Conservation (phyloP, 2,329 filamentous ascomycete species). For the Leptographium wingfieldii region DNA sequence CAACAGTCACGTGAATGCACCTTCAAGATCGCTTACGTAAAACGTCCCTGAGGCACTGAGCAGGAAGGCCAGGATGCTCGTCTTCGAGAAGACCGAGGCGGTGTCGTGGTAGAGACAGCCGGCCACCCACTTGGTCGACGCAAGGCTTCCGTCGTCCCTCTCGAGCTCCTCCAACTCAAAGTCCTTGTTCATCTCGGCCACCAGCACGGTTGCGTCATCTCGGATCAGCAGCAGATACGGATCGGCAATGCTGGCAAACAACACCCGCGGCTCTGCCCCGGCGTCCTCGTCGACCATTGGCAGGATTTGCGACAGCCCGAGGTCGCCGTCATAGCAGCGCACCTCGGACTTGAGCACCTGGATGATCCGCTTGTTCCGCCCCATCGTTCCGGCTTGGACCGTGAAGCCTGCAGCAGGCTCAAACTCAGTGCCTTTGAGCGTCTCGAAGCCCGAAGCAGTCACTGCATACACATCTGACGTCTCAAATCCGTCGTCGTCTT, state of each 20-base stretch:
- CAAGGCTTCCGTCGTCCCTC: constrained; percentile 42
- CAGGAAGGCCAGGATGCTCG: constrained; percentile 59
- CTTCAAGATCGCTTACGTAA: constrained; percentile 40
- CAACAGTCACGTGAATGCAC: neutral
- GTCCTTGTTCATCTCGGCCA: constrained; percentile 67
- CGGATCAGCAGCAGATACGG: constrained; percentile 73
- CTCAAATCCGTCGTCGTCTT: constrained; percentile 55
- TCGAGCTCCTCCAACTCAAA: constrained; percentile 79
- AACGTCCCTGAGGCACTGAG: constrained; percentile 63
- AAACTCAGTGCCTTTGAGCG: constrained; percentile 74
- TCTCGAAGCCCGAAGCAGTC: constrained; percentile 60
- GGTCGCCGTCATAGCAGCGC: constrained; percentile 79
- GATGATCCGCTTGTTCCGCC: constrained; percentile 67
- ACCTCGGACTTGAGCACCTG: constrained; percentile 82
- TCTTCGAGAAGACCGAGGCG: constrained; percentile 40
- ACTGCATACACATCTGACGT: constrained; percentile 67
- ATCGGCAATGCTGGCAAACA: constrained; percentile 74
- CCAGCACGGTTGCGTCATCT: constrained; percentile 68
- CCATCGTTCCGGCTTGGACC: constrained; percentile 72
- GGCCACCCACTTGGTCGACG: constrained; percentile 61
- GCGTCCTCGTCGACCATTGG: constrained; percentile 88
- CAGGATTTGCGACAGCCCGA: constrained; percentile 81
- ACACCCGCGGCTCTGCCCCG: constrained; percentile 63
- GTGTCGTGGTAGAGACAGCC: constrained; percentile 72
- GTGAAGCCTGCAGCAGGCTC: constrained; percentile 81